Evolutionary conservation across 805 yeast species (phyloP).

Genomic region (Zygotorulaspora chibaensis): DNA sequence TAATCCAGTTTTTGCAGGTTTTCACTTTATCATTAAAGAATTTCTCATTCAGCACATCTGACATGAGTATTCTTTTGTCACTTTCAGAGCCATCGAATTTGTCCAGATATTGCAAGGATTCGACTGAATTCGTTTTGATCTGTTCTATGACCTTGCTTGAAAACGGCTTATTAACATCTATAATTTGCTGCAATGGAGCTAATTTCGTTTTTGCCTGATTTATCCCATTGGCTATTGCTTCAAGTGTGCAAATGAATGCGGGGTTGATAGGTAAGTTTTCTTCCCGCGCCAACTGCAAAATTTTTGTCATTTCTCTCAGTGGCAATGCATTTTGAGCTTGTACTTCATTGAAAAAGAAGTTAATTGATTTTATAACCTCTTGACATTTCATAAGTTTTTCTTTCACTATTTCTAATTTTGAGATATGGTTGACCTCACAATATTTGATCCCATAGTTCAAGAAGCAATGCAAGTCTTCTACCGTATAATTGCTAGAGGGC

Average conservation of each 20-base stretch:
- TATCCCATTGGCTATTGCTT: slow-evolving; percentile 13
- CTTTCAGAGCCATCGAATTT: slow-evolving; percentile 29
- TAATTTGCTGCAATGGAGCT: slow-evolving; percentile 13
- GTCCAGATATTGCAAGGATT: slow-evolving; percentile 8
- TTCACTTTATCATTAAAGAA: slow-evolving; percentile 10
- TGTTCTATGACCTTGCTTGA: slow-evolving; percentile 8
- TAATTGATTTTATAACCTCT: slow-evolving; percentile 10
- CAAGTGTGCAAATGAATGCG: slow-evolving; percentile 13
- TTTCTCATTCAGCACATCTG: slow-evolving; percentile 28
- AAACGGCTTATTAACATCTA: slow-evolving; percentile 14
- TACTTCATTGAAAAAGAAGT: slow-evolving; percentile 14
- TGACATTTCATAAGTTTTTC: slow-evolving; percentile 19
- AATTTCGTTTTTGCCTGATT: slow-evolving; percentile 11
- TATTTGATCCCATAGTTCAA: slow-evolving; percentile 21
- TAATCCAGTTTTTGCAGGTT: slow-evolving; percentile 14
- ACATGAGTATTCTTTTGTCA: slow-evolving; percentile 34
- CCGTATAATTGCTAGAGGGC: slow-evolving; percentile 12
- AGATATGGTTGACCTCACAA: slow-evolving; percentile 17
- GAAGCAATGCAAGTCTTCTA: slow-evolving; percentile 13
- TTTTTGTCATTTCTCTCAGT: slow-evolving; percentile 10
- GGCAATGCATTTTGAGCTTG: slow-evolving; percentile 11
- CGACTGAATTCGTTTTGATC: slow-evolving; percentile 5
- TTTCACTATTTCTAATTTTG: slow-evolving; percentile 20
- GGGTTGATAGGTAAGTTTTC: slow-evolving; percentile 25
- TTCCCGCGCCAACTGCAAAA: slow-evolving; percentile 5